Evolutionary conservation across 768 basidiomycete species (phyloP), one percentile per base, ranked within the genome.

Genomic region (Lentinula boryana): DNA sequence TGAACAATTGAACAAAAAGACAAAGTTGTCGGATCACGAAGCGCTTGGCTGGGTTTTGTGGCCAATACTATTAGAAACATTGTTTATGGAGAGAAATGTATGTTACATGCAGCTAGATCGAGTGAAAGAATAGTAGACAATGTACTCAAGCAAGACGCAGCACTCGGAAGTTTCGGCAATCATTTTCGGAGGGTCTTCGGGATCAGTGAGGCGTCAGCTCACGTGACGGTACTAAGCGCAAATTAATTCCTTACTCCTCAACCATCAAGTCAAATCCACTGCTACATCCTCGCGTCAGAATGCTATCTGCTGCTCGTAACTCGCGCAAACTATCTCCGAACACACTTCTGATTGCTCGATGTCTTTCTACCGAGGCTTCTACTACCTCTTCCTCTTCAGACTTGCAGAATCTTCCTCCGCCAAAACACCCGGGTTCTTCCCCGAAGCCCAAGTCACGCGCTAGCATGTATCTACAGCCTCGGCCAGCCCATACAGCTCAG

Each of bases 381-480:
- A 67, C 73, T 10, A 68, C 74, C 18, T 63, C 75, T 32, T 65
- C 72, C 56, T 63, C 58, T 32, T 57, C 61, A 6, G 50, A 63
- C 50, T 38, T 74, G 27, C 74, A 74, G 15, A 74, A 74, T 2
- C 76, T 71, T 8, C 76, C 76, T 15, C 73, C 71, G 12, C 66
- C 65, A 4, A 66, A 65, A 41, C 68, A 67, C 15, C 69, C 64
- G 50, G 68, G 60, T 53, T 66, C 56, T 53, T 62, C 64, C 2
- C 48, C 67, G 27, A 67, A 68, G 44, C 53, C 66, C 6, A 76
- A 75, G 62, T 71, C 73, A 36, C 73, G 76, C 18, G 69, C 70
- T 18, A 69, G 74, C 51, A 71, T 82, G 12, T 78, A 81, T 64
- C 80, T 78, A 1, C 75, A 75, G 18, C 83, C 83, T 12, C 74